Evolutionary conservation across 2,329 filamentous ascomycete genomes (phyloP).

Genomic region (Teratosphaeria nubilosa): DNA sequence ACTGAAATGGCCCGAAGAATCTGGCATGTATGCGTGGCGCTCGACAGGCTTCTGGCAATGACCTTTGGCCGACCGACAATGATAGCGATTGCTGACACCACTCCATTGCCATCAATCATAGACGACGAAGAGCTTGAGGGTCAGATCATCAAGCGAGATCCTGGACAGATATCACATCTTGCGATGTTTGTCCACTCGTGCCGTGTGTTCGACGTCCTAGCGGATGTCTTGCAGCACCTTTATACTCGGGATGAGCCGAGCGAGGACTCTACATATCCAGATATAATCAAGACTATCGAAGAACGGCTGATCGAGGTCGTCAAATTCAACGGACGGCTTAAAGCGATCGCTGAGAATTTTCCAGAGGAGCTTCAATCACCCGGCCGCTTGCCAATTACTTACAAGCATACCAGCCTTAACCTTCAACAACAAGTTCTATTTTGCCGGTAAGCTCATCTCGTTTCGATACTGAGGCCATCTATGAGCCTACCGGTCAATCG

Average conservation of each 20-base stretch:
- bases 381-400: not conserved
- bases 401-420: not conserved
- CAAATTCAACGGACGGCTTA: not conserved
- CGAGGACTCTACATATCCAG: not conserved
- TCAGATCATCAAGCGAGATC: conserved; percentile 32
- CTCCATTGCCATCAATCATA: conserved; percentile 25
- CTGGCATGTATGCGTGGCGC: conserved; percentile 45
- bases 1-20: conserved; percentile 57
- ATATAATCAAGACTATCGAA: not conserved
- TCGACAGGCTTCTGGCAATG: conserved; percentile 43
- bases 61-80: conserved; percentile 23
- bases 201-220: conserved; percentile 14
- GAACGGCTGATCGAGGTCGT: not conserved
- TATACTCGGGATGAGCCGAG: conserved; percentile 13
- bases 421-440: not conserved
- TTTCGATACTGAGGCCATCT: not conserved
- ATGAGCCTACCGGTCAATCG: not conserved
- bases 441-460: not conserved
- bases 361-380: not conserved
- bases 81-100: conserved; percentile 15
- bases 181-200: conserved; percentile 19
- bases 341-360: not conserved
- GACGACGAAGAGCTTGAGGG: conserved; percentile 46
- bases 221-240: conserved; percentile 14
- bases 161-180: conserved; percentile 20